Percentiles rank a stretch among this genome's conserved stretches.
These are phyloP conservation scores for Phaeophleospora eucalypticola DNA, from an alignment of 2,329 filamentous ascomycete species.

Conservation along the genomic window DNA sequence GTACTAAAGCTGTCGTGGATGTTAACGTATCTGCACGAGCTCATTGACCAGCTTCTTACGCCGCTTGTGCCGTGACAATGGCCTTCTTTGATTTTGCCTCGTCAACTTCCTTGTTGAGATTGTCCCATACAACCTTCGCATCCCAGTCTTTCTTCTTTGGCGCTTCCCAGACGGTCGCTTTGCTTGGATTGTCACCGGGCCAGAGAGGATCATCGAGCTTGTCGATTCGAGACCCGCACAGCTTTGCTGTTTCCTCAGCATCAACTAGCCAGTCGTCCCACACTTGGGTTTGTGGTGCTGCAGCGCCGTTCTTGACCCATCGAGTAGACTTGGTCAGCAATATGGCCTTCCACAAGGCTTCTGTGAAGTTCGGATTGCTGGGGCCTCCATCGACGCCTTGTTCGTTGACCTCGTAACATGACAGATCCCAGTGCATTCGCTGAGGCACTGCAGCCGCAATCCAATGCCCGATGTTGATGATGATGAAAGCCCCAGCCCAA, in stretches of 20 bases:
- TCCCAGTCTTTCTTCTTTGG: constrained; percentile 16
- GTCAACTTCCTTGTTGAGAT: constrained; percentile 6
- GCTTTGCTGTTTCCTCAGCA: constrained; percentile 13
- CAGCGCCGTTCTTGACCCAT: constrained; percentile 37
- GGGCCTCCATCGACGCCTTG: constrained; percentile 33
- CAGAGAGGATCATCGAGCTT: constrained; percentile 7
- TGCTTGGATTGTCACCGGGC: constrained; percentile 1
- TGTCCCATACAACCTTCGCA: constrained; percentile 19
- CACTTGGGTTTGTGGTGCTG: constrained; percentile 19
- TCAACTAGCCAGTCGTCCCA: constrained; percentile 28
- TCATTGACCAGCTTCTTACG: neutral
- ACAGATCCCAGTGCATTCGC: constrained; percentile 47
- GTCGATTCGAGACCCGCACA: neutral
- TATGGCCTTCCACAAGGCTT: constrained; percentile 49
- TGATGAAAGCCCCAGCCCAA: constrained; percentile 48
- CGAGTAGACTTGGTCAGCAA: constrained; percentile 41
- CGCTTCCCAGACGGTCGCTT: constrained; percentile 9
- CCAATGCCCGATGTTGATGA: constrained; percentile 50
- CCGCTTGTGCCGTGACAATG: neutral
- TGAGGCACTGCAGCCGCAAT: constrained; percentile 47
- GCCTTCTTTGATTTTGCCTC: neutral
- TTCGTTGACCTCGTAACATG: constrained; percentile 40
- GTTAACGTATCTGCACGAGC: neutral
- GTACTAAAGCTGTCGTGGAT: neutral
- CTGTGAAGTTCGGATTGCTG: constrained; percentile 41